These are phyloP conservation scores for Mycena floridula DNA, from an alignment of 768 basidiomycete species.

Conservation along the genomic window DNA sequence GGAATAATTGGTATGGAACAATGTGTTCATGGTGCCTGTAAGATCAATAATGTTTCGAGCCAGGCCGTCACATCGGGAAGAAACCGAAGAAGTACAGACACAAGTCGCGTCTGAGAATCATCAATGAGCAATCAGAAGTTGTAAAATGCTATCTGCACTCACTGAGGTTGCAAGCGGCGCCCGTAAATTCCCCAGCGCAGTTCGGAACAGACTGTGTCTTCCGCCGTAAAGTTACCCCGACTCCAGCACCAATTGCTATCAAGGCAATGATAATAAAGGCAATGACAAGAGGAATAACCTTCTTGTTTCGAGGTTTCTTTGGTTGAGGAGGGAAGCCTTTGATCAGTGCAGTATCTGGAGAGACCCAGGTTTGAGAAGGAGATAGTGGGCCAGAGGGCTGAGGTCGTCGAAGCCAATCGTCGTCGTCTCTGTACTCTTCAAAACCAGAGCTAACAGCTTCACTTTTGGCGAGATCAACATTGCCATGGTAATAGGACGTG, in stretches of 20 bases:
- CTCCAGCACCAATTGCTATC: conserved; percentile 35
- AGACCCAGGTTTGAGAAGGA: background rate
- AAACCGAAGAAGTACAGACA: conserved; percentile 42
- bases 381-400: conserved; percentile 8
- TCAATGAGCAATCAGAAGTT: conserved; percentile 4
- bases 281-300: conserved; percentile 19
- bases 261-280: conserved; percentile 29
- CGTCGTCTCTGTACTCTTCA: background rate
- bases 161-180: conserved; percentile 53
- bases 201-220: conserved; percentile 14
- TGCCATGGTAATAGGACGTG: conserved; percentile 13
- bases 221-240: conserved; percentile 35
- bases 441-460: background rate
- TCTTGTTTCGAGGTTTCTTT: background rate
- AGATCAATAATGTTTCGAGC: conserved; percentile 47
- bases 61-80: conserved; percentile 42
- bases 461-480: background rate
- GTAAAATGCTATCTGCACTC: conserved; percentile 15
- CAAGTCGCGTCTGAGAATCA: conserved; percentile 57
- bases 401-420: conserved; percentile 4
- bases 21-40: conserved; percentile 40
- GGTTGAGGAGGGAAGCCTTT: background rate
- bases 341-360: background rate
- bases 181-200: conserved; percentile 40
- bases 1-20: conserved; percentile 43